Percentiles rank a stretch among this genome's conserved stretches.
Evolutionary conservation across 495 filamentous ascomycete genomes (phyloP).

Genomic region (Hypoxylon perforatum): DNA sequence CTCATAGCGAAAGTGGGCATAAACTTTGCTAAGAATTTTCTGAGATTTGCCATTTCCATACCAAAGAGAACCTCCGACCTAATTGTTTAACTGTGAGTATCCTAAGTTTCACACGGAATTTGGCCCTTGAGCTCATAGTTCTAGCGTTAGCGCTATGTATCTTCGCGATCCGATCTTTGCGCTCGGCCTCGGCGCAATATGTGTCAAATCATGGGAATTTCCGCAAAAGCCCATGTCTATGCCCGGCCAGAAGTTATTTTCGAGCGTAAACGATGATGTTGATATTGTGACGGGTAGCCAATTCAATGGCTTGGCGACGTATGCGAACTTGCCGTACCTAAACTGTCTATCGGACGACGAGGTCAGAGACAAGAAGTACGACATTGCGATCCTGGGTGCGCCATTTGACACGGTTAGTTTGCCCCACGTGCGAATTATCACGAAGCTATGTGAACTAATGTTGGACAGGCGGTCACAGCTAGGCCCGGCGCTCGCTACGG

Average conservation of each 20-base stretch:
- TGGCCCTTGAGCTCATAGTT: neutral
- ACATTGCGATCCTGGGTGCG: constrained; percentile 83
- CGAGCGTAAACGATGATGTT: constrained; percentile 33
- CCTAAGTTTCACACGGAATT: too few species aligned
- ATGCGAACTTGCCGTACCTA: constrained; percentile 79
- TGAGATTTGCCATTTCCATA: too few species aligned
- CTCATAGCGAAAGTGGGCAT: neutral
- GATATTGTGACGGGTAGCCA: constrained; percentile 47
- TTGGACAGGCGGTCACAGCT: constrained; percentile 43
- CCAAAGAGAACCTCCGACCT: too few species aligned
- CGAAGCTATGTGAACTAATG: neutral
- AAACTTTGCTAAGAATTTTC: too few species aligned
- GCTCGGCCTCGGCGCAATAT: constrained; percentile 9
- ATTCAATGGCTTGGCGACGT: constrained; percentile 79
- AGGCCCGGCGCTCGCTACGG: constrained; percentile 86
- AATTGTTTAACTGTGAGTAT: too few species aligned
- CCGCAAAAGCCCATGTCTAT: constrained; percentile 21
- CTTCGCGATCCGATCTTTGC: neutral
- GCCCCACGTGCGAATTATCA: neutral
- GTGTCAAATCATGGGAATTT: constrained; percentile 33
- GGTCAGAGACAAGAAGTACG: constrained; percentile 71
- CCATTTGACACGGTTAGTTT: constrained; percentile 62
- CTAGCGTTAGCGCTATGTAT: constrained; percentile 8
- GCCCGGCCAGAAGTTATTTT: constrained; percentile 19
- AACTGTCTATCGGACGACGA: constrained; percentile 77